Base-by-base conservation (phyloP, 2,329 filamentous ascomycete species). In the Aspergillus glaucus region DNA sequence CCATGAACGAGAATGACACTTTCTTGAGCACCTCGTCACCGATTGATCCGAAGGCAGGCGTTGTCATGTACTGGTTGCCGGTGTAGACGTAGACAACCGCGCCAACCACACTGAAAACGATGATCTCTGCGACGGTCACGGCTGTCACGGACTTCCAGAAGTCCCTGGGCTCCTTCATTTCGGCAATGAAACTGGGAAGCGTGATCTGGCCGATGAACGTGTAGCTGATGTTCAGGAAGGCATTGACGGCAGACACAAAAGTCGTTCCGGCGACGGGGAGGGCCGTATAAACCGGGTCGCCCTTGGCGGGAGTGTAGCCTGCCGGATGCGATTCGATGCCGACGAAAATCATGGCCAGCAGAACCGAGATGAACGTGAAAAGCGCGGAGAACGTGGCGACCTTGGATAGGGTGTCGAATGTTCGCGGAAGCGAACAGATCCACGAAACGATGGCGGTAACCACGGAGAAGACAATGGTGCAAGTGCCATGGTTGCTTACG, bases 151-250 rank as follows among this genome's bases (percentile, higher is more conserved):
- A 88, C 71, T 96, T 96, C 59, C 89, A 89, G 64, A 96, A 96
- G 58, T 96, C 91, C 49, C 80, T 83, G 1, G 78, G 81, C 43
- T 82, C 75, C 63, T 79, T 87, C 91, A 96, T 96, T 69, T 96
- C 91, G 3, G 91, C 90, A 55, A 96, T 96, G 73, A 96, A 96
- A 58, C 87, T 92, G 0, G 91, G 91, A 12, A 96, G 78, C 0
- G 91, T 95, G 60, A 95, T 95, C 66, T 96, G 91, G 0, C 91
- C 91, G 57, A 96, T 95, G 64, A 96, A 95, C 0, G 91, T 95
- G 67, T 95, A 96, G 70, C 85, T 88, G 64, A 96, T 96, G 70
- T 96, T 96, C 66, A 96, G 78, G 70, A 95, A 95, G 0, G 91
- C 91, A 46, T 84, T 89, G 78, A 95, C 85, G 19, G 85, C 90